A percentile compares a stretch with the other conserved stretches of the same genome.
These are phyloP conservation scores for Coemansia sp. DNA, from an alignment of 371 early-diverging fungal genomes.

Conservation along the genomic window DNA sequence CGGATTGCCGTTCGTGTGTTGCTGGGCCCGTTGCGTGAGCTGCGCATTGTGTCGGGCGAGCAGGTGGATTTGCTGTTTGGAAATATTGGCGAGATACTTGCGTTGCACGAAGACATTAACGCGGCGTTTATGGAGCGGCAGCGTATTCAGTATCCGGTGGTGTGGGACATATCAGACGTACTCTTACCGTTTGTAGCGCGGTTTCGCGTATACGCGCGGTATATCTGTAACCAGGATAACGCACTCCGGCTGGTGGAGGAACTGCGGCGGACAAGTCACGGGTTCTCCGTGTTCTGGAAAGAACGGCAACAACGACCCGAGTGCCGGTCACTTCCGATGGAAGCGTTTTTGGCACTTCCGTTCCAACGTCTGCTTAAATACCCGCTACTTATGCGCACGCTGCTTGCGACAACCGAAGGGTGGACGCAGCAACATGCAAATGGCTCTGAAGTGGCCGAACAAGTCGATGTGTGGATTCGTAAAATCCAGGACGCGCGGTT, in stretches of 20 bases:
- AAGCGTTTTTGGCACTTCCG: slow-evolving; percentile 56
- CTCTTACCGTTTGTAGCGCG: slow-evolving; percentile 54
- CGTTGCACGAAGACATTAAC: slow-evolving; percentile 48
- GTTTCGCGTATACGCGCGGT: slow-evolving; percentile 54
- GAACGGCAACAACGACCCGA: slow-evolving; percentile 49
- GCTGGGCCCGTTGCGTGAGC: slow-evolving; percentile 51
- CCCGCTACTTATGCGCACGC: slow-evolving; percentile 58
- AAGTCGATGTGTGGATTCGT: slow-evolving; percentile 42
- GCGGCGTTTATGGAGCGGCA: slow-evolving; percentile 55
- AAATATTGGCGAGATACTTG: slow-evolving; percentile 55
- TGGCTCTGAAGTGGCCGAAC: slow-evolving; percentile 36
- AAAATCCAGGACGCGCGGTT: slow-evolving; percentile 47
- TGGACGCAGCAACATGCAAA: slow-evolving; percentile 54
- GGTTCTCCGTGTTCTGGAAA: slow-evolving; percentile 44
- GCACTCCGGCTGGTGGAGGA: slow-evolving; percentile 40
- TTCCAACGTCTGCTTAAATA: slow-evolving; percentile 63
- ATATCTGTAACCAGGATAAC: slow-evolving; percentile 51
- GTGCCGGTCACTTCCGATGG: slow-evolving; percentile 52
- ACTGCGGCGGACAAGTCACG: slow-evolving; percentile 44
- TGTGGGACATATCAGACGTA: slow-evolving; percentile 59
- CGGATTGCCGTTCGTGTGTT: slow-evolving; percentile 51
- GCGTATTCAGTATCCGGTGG: slow-evolving; percentile 56
- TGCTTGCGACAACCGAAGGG: slow-evolving; percentile 55
- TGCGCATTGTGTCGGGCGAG: slow-evolving; percentile 50
- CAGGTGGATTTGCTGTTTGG: slow-evolving; percentile 56